phyloP scores from a whole-genome alignment of 2,329 filamentous ascomycete genomes.

The Rhexocercosporidium sp. region DNA sequence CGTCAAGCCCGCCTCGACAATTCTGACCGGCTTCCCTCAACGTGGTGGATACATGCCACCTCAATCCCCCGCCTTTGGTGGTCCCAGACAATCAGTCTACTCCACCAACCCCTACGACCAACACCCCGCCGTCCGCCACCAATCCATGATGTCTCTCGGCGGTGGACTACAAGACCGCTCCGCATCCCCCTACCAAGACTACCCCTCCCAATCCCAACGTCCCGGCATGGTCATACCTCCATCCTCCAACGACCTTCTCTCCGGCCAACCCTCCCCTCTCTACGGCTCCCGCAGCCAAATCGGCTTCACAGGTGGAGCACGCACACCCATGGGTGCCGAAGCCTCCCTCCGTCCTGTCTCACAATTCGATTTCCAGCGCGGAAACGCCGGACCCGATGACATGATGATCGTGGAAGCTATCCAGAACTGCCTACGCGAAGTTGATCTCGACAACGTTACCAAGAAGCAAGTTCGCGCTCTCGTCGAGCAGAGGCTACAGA shows the following conservation, averaged over 20 bases:
- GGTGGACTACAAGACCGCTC: constrained; percentile 53
- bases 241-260: constrained; percentile 43
- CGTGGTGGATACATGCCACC: constrained; percentile 78
- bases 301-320: constrained; percentile 51
- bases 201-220: constrained; percentile 44
- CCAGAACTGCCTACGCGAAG: constrained; percentile 79
- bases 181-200: constrained; percentile 64
- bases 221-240: constrained; percentile 68
- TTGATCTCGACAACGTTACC: constrained; percentile 94
- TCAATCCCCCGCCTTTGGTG: constrained; percentile 75
- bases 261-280: constrained; percentile 40
- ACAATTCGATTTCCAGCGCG: constrained; percentile 66
- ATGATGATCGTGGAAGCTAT: constrained; percentile 83
- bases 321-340: constrained; percentile 51
- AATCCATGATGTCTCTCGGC: constrained; percentile 72
- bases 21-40: constrained; percentile 81
- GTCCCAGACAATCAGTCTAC: constrained; percentile 46
- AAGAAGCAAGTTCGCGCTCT: constrained; percentile 96
- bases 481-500: constrained; percentile 88
- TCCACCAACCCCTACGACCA: constrained; percentile 54
- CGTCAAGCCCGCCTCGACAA: constrained; percentile 82
- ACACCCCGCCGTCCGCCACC: constrained; percentile 55
- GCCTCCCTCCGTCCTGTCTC: constrained; percentile 51
- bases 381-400: constrained; percentile 72
- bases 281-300: constrained; percentile 47